phyloP scores from a whole-genome alignment of 202 grass and related monocot species.

The Tripidium arundinaceum region DNA sequence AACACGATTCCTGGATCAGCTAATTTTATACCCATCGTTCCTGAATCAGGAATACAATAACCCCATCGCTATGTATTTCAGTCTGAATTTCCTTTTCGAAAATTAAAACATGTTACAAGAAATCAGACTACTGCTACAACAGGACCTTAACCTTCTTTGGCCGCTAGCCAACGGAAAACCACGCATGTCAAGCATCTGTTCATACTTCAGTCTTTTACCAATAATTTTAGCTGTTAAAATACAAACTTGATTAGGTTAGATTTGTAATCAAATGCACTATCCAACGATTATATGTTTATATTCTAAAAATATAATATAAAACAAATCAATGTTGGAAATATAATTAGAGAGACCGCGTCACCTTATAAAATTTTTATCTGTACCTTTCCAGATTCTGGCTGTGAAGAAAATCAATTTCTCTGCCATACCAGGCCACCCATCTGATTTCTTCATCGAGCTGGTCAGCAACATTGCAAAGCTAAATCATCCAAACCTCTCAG shows the following conservation, averaged over 20 bases:
- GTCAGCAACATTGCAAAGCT: conserved; percentile 61
- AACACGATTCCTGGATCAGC: not conserved
- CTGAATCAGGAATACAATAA: not conserved
- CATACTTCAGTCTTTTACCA: not conserved
- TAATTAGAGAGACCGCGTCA: not conserved
- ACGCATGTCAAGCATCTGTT: not conserved
- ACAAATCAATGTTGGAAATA: no score
- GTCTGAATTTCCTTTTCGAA: no score
- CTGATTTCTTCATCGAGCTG: conserved; percentile 59
- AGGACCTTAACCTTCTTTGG: not conserved
- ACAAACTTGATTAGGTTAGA: not conserved
- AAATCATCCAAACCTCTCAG: conserved; percentile 76
- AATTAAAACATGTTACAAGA: no score
- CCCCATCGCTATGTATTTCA: no score
- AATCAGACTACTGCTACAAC: not conserved
- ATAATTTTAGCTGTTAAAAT: not conserved
- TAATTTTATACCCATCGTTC: not conserved
- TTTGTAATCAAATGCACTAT: not conserved
- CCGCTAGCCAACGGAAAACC: not conserved
- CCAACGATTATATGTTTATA: not conserved
- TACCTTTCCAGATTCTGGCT: conserved; percentile 60
- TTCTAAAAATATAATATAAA: no score
- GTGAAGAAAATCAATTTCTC: conserved; percentile 86
- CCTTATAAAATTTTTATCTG: conserved; percentile 1
- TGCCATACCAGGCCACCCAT: conserved; percentile 47